phyloP scores from a whole-genome alignment of 2,329 filamentous ascomycete genomes.

The Clarireedia hainanense region DNA sequence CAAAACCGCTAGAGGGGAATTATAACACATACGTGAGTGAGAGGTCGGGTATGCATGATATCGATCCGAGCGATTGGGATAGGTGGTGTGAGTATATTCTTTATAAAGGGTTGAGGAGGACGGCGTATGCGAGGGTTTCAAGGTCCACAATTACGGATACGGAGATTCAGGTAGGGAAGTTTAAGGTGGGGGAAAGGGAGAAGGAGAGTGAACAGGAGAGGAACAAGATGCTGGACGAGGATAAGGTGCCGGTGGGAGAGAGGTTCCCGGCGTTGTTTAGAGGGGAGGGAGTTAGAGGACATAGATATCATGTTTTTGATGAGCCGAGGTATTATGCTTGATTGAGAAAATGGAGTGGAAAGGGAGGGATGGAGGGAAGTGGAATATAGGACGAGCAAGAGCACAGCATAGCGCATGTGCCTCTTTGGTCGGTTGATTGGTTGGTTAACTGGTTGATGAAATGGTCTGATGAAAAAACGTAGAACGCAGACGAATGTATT shows the following conservation, averaged over 20 bases:
- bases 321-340: conserved; percentile 65
- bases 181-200: conserved; percentile 68
- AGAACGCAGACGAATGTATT: too few relatives aligned
- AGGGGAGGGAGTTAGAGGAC: conserved; percentile 78
- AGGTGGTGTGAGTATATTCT: conserved; percentile 99
- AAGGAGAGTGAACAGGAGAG: conserved; percentile 54
- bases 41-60: conserved; percentile 85
- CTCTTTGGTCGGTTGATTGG: too few relatives aligned
- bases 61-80: conserved; percentile 89
- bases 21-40: conserved; percentile 94
- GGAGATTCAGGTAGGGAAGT: conserved; percentile 93
- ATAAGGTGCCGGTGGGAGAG: conserved; percentile 66
- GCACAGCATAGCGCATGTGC: too few relatives aligned
- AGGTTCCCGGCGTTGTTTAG: conserved; percentile 80
- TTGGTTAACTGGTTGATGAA: too few relatives aligned
- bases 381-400: too few relatives aligned
- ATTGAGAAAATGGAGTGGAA: neutral
- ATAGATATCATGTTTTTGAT: conserved; percentile 91
- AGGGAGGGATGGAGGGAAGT: too few relatives aligned
- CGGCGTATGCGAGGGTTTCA: conserved; percentile 84
- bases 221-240: conserved; percentile 53
- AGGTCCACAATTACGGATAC: conserved; percentile 93
- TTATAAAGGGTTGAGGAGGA: conserved; percentile 79
- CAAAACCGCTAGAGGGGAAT: conserved; percentile 82
- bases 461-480: too few relatives aligned